Base-by-base conservation (phyloP, 1,284 basidiomycete species). In the Ustilago vetiveriae region DNA sequence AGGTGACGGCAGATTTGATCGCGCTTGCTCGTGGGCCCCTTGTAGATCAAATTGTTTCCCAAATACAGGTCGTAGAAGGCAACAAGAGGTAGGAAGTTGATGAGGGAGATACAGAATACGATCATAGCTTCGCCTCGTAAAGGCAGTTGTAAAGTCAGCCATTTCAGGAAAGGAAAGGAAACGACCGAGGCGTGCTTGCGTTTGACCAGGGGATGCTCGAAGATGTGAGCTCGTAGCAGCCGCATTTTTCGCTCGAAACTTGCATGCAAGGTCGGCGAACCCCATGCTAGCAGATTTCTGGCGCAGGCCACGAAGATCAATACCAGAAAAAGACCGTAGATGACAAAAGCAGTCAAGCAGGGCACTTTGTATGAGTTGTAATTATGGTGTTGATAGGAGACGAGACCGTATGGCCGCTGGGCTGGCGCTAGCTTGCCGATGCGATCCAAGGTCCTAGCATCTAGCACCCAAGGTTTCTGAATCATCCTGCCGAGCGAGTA, bases 41-140 rank as follows among this genome's bases (percentile, higher is more conserved):
- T 50, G 14, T 45, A 42, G n/a, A 47, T 35, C 39, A 65, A 58
- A 26, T 50, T 29, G 7, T 56, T 41, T 14, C 27, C 60, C 5
- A 44, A 2, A 5, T 48, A 54, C 7, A 59, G 40, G 13, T 50
- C 44, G 45, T 75, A 76, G 35, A 66, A 66, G 8, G 62, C 60
- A 36, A 66, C 44, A 8, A 73, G 39, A 2, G 66, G 65, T 17
- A 76, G 24, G 16, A 76, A 43, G 47, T 76, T 76, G 54, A 55
- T 29, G 19, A 76, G 46, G 9, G 46, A 35, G 6, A 75, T 30
- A 3, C 16, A 21, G 0, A 71, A 36, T 9, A 76, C 26, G 19
- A 75, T 17, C 19, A 73, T 21, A 4, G 64, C 53, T 22, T 76
- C 65, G 16, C 48, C 47, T 6, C 74, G 64, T 9, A 75, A 51